Evolutionary conservation across 495 filamentous ascomycete genomes (phyloP), one percentile per base, ranked within the genome.

Genomic region (Friedmanniomyces endolithicus): DNA sequence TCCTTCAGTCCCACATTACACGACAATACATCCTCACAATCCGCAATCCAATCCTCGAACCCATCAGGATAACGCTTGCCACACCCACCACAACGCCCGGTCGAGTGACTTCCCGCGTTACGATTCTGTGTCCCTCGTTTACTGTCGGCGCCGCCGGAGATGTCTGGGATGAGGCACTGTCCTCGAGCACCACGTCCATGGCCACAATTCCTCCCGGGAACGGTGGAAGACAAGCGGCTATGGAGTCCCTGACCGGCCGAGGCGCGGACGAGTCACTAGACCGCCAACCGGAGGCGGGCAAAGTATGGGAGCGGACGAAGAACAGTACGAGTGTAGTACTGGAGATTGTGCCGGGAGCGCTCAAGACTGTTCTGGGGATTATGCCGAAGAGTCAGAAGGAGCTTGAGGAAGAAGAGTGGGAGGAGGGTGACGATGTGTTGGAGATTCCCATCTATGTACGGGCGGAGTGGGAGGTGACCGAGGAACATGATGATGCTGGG

Each of bases 391-490:
- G n/a, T n/a, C 46, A 59, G 17, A 48, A 54, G 37, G 46, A 53
- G 41, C 16, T 51, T 11, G 52, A 41, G 23, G 59, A 60, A 1
- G 60, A 65, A 6, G 52, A 61, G 53, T 57, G 82, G 33, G 77
- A 72, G 16, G 61, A 57, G n/a, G 58, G 55, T 6, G 88, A 92
- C 60, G 86, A 94, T 64, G 76, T 95, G n/a, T 71, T 96, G 33
- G 92, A 98, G 74, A 90, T 97, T 60, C 90, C 92, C 34, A 78
- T 98, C 50, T 90, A 90, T 70, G 87, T 97, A 62, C 77, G 87
- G 41, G 75, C 95, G 59, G 89, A 95, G 68, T 98, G 88, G 83
- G 90, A 96, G 70, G 77, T 94, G 59, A 74, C 2, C 9, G 47
- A 50, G 34, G 35, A 52, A 3, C 3, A 52, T 7, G 35, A 76